Base-by-base conservation (phyloP, 345 rosid species). In the Sisymbrium altissimum region DNA sequence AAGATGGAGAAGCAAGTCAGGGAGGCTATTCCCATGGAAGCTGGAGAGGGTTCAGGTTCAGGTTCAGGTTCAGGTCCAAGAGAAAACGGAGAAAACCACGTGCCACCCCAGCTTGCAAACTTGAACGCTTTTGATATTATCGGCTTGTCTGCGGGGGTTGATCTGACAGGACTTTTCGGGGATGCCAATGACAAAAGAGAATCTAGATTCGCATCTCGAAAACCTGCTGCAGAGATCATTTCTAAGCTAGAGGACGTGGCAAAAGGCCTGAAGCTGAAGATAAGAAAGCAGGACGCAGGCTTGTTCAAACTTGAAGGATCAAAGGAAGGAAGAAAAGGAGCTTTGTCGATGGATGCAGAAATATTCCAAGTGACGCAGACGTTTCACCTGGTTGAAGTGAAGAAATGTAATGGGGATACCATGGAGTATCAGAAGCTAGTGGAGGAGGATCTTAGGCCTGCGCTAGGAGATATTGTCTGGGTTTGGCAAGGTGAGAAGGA, bases 81-180 rank as follows among this genome's bases (percentile, higher is more conserved):
- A 9, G 79, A 61, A 65, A 65, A 36, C 68, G 72, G 81, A 62
- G 71, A 14, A 78, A 62, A 45, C 78, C 68, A 53, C 69, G 86
- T 83, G 70, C 38, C 56, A 11, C 64, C 64, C 3, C 86, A 80
- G 53, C 85, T 84, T 38, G 70, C 80, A 14, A 68, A 54, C 69
- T 61, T 91, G 78, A 91, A 87, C 45, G 97, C 95, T 48, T 91
- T 91, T 43, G 91, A 89, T 73, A 84, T 89, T 36, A 89, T 91
- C 38, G 74, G 88, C 5, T 78, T 86, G 25, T 84, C 97, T 45
- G 74, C 83, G 4, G 75, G 93, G 83, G 87, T 89, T 75, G 96
- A 89, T 73, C 80, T 91, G 17, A 81, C 85, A 18, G 82, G 91
- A 40, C 77, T 91, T 50, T 89, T 89, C 32, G 83, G 87, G 41